A percentile compares a stretch with the other conserved stretches of the same genome.
These are phyloP conservation scores for Phytophthora meadii DNA, from an alignment of 352 stramenopile genomes.

Conservation along the genomic window DNA sequence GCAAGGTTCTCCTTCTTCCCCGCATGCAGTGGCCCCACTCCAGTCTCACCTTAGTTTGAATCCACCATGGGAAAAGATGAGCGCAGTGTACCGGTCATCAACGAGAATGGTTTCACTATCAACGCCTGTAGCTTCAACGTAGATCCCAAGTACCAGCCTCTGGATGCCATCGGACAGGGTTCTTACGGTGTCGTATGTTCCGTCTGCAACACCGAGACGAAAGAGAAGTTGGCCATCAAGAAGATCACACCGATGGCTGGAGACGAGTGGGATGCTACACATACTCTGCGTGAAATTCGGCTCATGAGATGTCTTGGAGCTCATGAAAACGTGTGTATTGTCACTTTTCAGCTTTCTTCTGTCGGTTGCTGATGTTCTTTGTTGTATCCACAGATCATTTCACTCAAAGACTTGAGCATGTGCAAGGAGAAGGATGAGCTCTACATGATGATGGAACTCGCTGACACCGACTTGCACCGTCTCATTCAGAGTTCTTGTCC, in stretches of 20 bases:
- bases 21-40: slow-evolving; percentile 26
- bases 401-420: slow-evolving; percentile 89
- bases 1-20: slow-evolving; percentile 42
- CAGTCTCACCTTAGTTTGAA: not conserved
- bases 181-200: slow-evolving; percentile 95
- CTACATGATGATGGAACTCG: slow-evolving; percentile 97
- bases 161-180: slow-evolving; percentile 92
- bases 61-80: slow-evolving; percentile 64
- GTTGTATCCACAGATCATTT: slow-evolving; percentile 76
- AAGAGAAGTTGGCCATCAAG: slow-evolving; percentile 92
- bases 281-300: slow-evolving; percentile 91
- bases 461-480: slow-evolving; percentile 93
- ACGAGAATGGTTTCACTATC: slow-evolving; percentile 83
- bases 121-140: slow-evolving; percentile 88
- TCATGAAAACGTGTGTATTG: slow-evolving; percentile 87
- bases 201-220: slow-evolving; percentile 77
- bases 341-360: not conserved
- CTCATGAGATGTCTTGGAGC: slow-evolving; percentile 89
- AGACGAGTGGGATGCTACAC: slow-evolving; percentile 89
- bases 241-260: slow-evolving; percentile 93
- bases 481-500: slow-evolving; percentile 91
- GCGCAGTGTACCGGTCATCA: slow-evolving; percentile 60
- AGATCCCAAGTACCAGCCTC: slow-evolving; percentile 79
- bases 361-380: not conserved
- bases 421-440: slow-evolving; percentile 94